phyloP scores from a whole-genome alignment of 1,284 basidiomycete species.

The Amylostereum areolatum region DNA sequence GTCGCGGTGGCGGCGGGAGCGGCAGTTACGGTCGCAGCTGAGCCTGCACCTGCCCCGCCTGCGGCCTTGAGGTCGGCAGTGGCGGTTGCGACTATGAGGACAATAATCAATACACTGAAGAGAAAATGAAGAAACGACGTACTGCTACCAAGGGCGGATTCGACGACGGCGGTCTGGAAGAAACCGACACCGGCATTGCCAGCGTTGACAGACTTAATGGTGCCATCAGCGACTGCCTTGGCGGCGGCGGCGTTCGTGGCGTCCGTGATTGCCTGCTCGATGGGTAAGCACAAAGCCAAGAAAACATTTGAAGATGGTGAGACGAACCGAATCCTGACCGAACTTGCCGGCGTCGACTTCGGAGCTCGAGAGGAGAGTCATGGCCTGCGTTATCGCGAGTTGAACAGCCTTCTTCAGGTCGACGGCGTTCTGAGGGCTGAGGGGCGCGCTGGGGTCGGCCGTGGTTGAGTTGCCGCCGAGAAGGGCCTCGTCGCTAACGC shows the following conservation, averaged over 20 bases:
- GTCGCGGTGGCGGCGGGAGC: not conserved
- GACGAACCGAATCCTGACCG: constrained; percentile 1
- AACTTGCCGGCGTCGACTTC: constrained; percentile 1
- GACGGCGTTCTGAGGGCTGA: constrained; percentile 2
- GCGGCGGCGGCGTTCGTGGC: constrained; percentile 1
- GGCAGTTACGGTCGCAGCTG: not conserved
- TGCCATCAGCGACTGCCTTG: not conserved
- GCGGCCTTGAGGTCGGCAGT: not conserved
- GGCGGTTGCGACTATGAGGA: not conserved
- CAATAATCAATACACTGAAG: not conserved
- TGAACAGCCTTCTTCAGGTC: constrained; percentile 7
- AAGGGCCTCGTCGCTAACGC: not conserved
- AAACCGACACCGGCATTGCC: constrained; percentile 5
- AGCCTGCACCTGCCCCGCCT: not conserved
- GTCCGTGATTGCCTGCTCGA: not conserved
- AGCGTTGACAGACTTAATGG: constrained; percentile 1
- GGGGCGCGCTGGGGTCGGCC: not conserved
- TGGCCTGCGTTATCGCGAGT: not conserved
- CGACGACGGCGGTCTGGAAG: constrained; percentile 3
- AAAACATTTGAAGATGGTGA: not conserved
- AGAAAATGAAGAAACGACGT: not conserved
- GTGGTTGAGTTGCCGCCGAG: constrained; percentile 3
- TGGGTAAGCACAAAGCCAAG: not conserved
- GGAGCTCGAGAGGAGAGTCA: not conserved
- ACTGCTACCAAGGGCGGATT: constrained; percentile 1